phyloP scores from a whole-genome alignment of 164 flowering plant genomes.

The Akebia trifoliata region DNA sequence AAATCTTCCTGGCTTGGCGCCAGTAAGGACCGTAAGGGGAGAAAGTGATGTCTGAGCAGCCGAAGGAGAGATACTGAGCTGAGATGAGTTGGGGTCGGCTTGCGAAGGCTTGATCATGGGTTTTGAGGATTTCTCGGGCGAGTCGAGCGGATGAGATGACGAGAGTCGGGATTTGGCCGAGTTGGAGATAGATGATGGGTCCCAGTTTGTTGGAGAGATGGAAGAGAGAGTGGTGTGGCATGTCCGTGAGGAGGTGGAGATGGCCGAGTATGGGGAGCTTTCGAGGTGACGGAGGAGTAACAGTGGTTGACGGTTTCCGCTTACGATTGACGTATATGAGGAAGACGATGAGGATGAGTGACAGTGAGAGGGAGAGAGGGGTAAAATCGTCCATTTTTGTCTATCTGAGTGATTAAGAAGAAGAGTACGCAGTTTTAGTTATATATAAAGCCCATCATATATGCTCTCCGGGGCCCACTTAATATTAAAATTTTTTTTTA shows the following conservation, averaged over 20 bases:
- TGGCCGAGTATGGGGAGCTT: slow-evolving; percentile 44
- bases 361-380: background rate
- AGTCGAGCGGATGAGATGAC: slow-evolving; percentile 43
- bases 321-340: background rate
- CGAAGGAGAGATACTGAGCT: slow-evolving; percentile 47
- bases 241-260: slow-evolving; percentile 46
- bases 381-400: slow-evolving; percentile 6
- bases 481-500: too few relatives aligned
- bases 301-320: background rate
- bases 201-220: slow-evolving; percentile 33
- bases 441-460: too few relatives aligned
- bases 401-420: too few relatives aligned
- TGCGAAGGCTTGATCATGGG: slow-evolving; percentile 43
- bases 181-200: slow-evolving; percentile 41
- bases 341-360: slow-evolving; percentile 3
- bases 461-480: too few relatives aligned
- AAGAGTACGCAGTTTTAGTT: too few relatives aligned
- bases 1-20: slow-evolving; percentile 48
- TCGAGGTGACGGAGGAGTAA: slow-evolving; percentile 33
- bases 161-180: slow-evolving; percentile 48
- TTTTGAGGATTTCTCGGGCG: slow-evolving; percentile 36
- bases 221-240: slow-evolving; percentile 47
- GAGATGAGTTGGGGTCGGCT: slow-evolving; percentile 40
- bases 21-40: slow-evolving; percentile 49
- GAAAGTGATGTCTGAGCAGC: slow-evolving; percentile 52